These are phyloP conservation scores for Corymbia calophylla DNA, from an alignment of 441 rosid genomes.

Conservation along the genomic window DNA sequence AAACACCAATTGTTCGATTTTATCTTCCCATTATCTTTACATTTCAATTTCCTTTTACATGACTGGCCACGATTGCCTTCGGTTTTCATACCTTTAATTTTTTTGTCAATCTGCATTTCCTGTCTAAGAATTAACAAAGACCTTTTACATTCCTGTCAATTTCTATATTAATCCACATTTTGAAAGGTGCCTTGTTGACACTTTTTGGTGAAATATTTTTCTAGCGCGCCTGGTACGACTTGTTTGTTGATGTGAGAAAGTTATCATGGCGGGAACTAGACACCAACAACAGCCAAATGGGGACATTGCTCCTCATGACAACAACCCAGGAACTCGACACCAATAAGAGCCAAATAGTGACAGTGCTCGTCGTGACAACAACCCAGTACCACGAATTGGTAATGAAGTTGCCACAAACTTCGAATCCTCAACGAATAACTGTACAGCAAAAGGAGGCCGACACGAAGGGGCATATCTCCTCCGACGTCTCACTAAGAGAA, in stretches of 20 bases:
- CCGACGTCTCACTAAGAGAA: neutral
- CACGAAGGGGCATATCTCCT: neutral
- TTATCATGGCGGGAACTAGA: neutral
- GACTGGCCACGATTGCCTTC: fast-evolving
- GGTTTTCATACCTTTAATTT: neutral
- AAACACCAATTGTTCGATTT: neutral
- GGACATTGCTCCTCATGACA: neutral
- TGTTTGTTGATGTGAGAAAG: neutral
- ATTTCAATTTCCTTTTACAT: neutral
- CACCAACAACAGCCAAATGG: neutral
- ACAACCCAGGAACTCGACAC: neutral
- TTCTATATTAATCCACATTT: neutral
- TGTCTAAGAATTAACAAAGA: neutral
- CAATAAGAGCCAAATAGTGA: neutral
- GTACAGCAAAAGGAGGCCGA: neutral
- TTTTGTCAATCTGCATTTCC: fast-evolving
- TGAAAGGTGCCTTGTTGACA: neutral
- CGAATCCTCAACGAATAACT: neutral
- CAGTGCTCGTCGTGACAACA: neutral
- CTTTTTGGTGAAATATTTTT: neutral
- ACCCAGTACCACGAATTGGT: neutral
- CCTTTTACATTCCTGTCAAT: neutral
- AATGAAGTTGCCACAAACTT: neutral
- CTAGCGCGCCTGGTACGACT: neutral
- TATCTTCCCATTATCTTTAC: neutral